Evolutionary conservation across 228 moss, liverwort and hornwort species (phyloP), one percentile per base, ranked within the genome.

Genomic region (Sphagnum fallax): DNA sequence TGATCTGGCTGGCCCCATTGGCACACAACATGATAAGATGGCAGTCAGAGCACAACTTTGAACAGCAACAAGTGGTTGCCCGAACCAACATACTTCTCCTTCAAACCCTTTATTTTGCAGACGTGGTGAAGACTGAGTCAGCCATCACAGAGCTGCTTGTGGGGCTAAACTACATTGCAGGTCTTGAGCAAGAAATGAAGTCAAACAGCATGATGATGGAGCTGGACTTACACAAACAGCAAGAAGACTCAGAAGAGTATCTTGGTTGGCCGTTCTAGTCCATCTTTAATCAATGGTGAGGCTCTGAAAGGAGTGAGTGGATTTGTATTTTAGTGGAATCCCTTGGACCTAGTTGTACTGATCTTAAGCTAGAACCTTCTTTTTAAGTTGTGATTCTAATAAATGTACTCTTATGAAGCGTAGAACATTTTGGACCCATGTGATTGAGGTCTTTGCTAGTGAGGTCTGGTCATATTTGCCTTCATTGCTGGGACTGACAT

Each of bases 11-110:
- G 67, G 88, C 98, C 48, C 98, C 94, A 66, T 74, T 98, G 48
- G 98, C 98, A 16, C 98, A 98, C 73, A 98, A 90, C 62, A 98
- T 98, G 98, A 98, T 98, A 16, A 70, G 92, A 62, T 98, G 98
- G 98, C 98, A 98, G 69, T 98, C 98, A 4, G 98, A 98, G 84
- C 98, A 98, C 78, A 98, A 98, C 69, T 98, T 98, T 72, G 98
- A 98, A 81, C 98, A 93, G 85, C 98, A 98, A 73, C 93, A 98
- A 76, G 84, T 90, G 55, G 90, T 85, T 68, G 73, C 92, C 3
- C 90, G 94, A 53, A 90, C 98, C 65, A 98, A 98, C 66, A 87
- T 92, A 65, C 81, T 98, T 53, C 89, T 98, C 52, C 83, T 98
- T 66, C 98, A 98, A 65, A 98, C 94, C 8, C 90, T 98, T 9